phyloP scores from a whole-genome alignment of 164 flowering plant species.

The Vitis labrusca region DNA sequence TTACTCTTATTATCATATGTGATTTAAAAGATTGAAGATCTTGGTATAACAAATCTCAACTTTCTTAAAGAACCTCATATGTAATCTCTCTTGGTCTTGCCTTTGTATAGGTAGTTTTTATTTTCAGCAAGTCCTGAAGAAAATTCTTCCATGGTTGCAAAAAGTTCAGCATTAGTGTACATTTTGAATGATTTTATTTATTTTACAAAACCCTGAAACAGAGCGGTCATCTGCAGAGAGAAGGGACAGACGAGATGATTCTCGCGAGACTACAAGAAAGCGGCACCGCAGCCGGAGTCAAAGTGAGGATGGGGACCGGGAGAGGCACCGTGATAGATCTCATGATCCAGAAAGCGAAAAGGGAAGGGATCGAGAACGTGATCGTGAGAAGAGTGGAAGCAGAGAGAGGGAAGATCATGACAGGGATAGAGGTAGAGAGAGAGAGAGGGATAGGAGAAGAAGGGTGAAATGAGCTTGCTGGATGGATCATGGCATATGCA shows the following conservation, averaged over 20 bases:
- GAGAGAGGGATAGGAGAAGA: slow-evolving; percentile 62
- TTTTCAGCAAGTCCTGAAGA: not conserved
- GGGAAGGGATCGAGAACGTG: slow-evolving; percentile 37
- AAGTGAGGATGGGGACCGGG: slow-evolving; percentile 56
- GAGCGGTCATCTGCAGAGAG: slow-evolving; percentile 59
- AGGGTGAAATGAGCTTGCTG: slow-evolving; percentile 36
- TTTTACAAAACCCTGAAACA: slow-evolving; percentile 22
- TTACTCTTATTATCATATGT: not conserved
- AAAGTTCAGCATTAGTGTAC: not conserved
- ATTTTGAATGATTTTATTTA: not conserved
- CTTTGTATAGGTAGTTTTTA: no score
- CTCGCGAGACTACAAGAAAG: slow-evolving; percentile 65
- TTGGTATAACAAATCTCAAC: not conserved
- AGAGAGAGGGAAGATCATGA: slow-evolving; percentile 47
- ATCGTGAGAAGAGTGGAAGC: slow-evolving; percentile 39
- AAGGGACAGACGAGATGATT: slow-evolving; percentile 59
- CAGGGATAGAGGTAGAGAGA: slow-evolving; percentile 60
- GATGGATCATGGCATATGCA: not conserved
- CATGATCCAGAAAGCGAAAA: slow-evolving; percentile 48
- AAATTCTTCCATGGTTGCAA: not conserved
- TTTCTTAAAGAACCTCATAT: not conserved
- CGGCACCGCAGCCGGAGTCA: slow-evolving; percentile 67
- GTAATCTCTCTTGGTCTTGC: no score
- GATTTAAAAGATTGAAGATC: not conserved
- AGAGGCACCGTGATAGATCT: slow-evolving; percentile 44